These are phyloP conservation scores for Metahyphopichia silvanorum DNA, from an alignment of 805 yeast species.

Conservation along the genomic window DNA sequence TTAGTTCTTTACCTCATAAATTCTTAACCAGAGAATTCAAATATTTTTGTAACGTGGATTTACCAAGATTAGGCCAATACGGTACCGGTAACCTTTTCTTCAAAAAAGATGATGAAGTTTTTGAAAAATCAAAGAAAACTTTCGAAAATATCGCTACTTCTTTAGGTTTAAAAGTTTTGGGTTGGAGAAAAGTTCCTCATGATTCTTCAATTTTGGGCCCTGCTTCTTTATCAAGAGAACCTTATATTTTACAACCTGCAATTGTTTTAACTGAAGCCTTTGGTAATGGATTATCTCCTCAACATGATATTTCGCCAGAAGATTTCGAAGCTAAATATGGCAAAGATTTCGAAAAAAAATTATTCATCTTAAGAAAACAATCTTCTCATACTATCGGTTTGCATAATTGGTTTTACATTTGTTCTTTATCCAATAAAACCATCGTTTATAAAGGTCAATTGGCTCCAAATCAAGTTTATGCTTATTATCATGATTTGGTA, in stretches of 20 bases:
- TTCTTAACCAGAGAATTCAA: constrained; percentile 83
- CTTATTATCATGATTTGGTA: constrained; percentile 88
- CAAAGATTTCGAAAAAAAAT: constrained; percentile 72
- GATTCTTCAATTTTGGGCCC: constrained; percentile 95
- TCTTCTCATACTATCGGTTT: constrained; percentile 87
- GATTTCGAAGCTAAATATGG: constrained; percentile 57
- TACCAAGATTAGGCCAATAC: constrained; percentile 83
- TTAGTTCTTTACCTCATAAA: constrained; percentile 87
- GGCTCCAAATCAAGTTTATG: constrained; percentile 94
- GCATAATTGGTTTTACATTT: constrained; percentile 96
- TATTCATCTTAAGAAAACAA: constrained; percentile 85
- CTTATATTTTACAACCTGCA: constrained; percentile 89
- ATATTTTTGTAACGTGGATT: constrained; percentile 58
- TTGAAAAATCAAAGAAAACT: constrained; percentile 66
- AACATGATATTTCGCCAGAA: constrained; percentile 36
- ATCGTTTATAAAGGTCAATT: constrained; percentile 97
- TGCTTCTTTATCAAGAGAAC: constrained; percentile 91
- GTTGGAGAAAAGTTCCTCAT: constrained; percentile 94
- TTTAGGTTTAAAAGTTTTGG: constrained; percentile 78
- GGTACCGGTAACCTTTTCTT: constrained; percentile 95
- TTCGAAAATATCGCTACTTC: constrained; percentile 78
- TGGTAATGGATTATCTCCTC: constrained; percentile 21
- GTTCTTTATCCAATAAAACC: constrained; percentile 83
- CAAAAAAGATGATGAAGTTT: constrained; percentile 76
- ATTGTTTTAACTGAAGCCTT: constrained; percentile 54